Conservation (phyloP, 2,329 filamentous ascomycete genomes). For the Fusarium ramigenum region DNA sequence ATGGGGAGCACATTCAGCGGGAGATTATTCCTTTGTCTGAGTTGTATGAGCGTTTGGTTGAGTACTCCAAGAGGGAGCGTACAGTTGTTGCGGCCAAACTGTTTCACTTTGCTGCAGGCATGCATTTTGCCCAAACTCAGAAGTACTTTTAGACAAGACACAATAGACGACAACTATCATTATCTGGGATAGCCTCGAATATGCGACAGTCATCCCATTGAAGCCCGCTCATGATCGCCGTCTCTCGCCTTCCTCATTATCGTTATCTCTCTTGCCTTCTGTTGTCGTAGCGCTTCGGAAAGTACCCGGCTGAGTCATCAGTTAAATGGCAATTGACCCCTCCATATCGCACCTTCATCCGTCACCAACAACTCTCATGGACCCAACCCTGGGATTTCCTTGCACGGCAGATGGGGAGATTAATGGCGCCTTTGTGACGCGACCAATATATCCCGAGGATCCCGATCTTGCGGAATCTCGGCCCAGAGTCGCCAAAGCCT, state of each 20-base stretch:
- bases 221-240: too few relatives aligned
- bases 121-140: slow-evolving; percentile 43
- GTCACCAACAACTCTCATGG: background rate
- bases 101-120: slow-evolving; percentile 43
- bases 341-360: background rate
- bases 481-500: background rate
- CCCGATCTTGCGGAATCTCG: accelerated
- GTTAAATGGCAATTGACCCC: background rate
- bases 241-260: too few relatives aligned
- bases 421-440: background rate
- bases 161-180: background rate
- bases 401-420: background rate
- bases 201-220: too few relatives aligned
- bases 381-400: background rate
- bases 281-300: background rate
- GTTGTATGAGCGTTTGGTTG: slow-evolving; percentile 37
- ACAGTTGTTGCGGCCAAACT: slow-evolving; percentile 41
- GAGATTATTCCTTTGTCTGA: slow-evolving; percentile 38
- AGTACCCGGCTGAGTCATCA: background rate
- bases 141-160: slow-evolving; percentile 35
- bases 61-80: slow-evolving; percentile 39
- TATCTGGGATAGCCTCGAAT: background rate
- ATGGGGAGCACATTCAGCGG: slow-evolving; percentile 40
- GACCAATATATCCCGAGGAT: background rate
- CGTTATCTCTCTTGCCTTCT: background rate